Evolutionary conservation across 2,329 filamentous ascomycete species (phyloP).

Genomic region (Talaromyces amestolkiae): DNA sequence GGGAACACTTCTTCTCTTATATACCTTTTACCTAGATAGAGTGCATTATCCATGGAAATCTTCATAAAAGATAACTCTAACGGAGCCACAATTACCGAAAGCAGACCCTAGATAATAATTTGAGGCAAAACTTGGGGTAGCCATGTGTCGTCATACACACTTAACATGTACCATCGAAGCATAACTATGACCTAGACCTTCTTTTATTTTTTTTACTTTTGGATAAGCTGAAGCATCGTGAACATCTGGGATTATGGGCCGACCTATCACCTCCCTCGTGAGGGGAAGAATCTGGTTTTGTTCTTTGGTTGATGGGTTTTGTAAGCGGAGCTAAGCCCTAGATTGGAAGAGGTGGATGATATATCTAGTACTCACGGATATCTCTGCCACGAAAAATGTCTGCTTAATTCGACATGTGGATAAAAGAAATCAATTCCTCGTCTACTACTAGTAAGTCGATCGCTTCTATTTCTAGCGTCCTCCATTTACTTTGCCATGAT

Average conservation of each 20-base stretch:
- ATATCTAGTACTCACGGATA: not conserved
- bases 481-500: not conserved
- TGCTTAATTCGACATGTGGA: not conserved
- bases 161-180: not conserved
- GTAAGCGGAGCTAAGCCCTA: not conserved
- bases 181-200: not conserved
- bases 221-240: not conserved
- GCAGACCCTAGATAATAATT: not conserved
- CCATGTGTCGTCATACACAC: constrained; percentile 5
- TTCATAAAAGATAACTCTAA: not conserved
- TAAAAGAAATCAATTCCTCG: not conserved
- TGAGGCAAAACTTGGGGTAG: not conserved
- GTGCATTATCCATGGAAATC: not conserved
- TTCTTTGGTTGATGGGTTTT: not conserved
- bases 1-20: not conserved
- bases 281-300: not conserved
- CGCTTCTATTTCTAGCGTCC: not conserved
- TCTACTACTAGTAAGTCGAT: not conserved
- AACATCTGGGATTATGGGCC: not conserved
- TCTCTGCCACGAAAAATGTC: not conserved
- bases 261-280: not conserved
- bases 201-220: not conserved
- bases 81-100: not conserved
- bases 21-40: not conserved
- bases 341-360: not conserved